Conservation (phyloP, 108 stramenopile genomes). For the Skeletonema potamos region DNA sequence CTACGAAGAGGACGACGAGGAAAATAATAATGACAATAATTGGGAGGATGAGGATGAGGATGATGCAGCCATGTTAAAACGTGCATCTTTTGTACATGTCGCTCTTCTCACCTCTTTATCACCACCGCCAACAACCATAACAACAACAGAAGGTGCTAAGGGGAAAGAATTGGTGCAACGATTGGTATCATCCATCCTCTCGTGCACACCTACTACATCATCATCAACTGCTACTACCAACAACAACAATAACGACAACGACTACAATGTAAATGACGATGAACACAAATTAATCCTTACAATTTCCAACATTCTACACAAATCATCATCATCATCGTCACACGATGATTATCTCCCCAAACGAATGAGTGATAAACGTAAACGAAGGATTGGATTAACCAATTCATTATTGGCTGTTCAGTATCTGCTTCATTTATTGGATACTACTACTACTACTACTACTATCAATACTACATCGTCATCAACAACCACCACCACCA, state of each 20-base stretch:
- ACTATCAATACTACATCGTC: no score
- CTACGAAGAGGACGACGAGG: slow-evolving; percentile 3
- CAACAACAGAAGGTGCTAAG: no score
- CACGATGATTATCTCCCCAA: slow-evolving; percentile 2
- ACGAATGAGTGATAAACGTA: slow-evolving; percentile 4
- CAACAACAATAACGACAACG: not conserved
- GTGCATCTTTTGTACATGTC: slow-evolving; percentile 35
- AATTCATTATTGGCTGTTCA: slow-evolving; percentile 35
- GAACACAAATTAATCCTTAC: slow-evolving; percentile 1
- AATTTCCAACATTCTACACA: not conserved
- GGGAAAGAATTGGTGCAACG: not conserved
- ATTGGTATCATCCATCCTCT: not conserved
- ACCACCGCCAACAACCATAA: not conserved
- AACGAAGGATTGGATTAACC: slow-evolving; percentile 27
- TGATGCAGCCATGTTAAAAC: slow-evolving; percentile 30
- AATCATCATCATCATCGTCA: not conserved
- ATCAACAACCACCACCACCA: no score
- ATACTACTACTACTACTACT: not conserved
- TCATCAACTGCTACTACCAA: not conserved
- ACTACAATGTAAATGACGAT: not conserved
- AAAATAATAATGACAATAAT: not conserved
- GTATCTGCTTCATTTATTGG: slow-evolving; percentile 13
- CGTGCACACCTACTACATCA: not conserved
- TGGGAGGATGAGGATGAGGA: slow-evolving; percentile 23
- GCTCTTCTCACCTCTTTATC: slow-evolving; percentile 24